Evolutionary conservation across 1,284 basidiomycete genomes (phyloP).

Genomic region (Puccinia brachypodii): DNA sequence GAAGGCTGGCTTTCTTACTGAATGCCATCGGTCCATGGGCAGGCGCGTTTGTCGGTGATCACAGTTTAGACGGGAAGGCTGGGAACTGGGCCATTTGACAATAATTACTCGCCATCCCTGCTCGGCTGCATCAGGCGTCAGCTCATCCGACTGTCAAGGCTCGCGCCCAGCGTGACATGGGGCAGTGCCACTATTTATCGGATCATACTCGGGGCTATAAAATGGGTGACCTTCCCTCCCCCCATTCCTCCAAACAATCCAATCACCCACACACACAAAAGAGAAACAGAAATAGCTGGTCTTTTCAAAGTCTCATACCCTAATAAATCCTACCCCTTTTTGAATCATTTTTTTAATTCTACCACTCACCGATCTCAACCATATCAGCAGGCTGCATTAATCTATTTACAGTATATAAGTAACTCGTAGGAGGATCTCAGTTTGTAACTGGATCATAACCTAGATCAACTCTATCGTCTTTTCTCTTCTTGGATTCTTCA

Average conservation of each 20-base stretch:
- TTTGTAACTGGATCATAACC: background rate
- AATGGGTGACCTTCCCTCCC: background rate
- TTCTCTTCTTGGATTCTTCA: background rate
- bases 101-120: background rate
- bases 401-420: background rate
- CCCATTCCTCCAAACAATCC: background rate
- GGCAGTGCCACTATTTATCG: no score
- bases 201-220: background rate
- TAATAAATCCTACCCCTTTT: no score
- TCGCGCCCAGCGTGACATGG: no score
- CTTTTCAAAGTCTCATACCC: background rate
- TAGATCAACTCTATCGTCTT: background rate
- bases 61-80: background rate
- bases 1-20: no score
- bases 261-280: background rate
- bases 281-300: background rate
- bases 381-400: background rate
- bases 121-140: background rate
- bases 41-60: no score
- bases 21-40: background rate
- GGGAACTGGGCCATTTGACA: background rate
- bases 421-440: background rate
- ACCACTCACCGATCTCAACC: background rate
- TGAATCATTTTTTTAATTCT: background rate
- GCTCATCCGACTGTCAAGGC: background rate